Evolutionary conservation across 805 yeast species (phyloP), one percentile per base, ranked within the genome.

Genomic region (Ogataea dorogensis): DNA sequence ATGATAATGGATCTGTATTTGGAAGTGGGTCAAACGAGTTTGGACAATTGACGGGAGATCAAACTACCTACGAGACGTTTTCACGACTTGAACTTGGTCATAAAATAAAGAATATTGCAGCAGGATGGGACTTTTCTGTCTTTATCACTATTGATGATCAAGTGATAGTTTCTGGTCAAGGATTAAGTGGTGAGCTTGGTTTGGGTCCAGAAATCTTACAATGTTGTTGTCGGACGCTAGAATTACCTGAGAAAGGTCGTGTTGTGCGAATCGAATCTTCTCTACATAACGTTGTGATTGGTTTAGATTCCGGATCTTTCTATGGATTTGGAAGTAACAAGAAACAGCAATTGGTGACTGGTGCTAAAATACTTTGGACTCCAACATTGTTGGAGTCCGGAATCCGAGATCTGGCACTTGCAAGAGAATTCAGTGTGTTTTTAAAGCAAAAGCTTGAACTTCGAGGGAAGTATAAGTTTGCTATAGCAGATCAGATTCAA

Each of bases 81-180:
- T 17, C n/a, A 4, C 28, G 18, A 15, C 33, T 44, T 7, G 19
- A 28, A 11, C 18, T 31, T 9, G 38, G 38, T 2, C 61, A 52
- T 0, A 25, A 42, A 0, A 69, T 83, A 77, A 54, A 46, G 17
- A 64, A 68, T 36, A 68, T 76, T 1, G 65, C 78, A 3, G 81
- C 91, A 26, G 95, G 96, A 0, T 91, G 95, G 94, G 91, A 81
- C 42, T 85, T 67, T 49, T 68, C 83, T 0, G 59, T 83, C 0
- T 57, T 83, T 3, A 68, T 81, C 0, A 63, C 68, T 27, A 36
- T 25, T 0, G 32, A 54, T 0, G 63, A 69, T 34, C 59, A 58
- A 5, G 50, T 87, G 0, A 77, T 59, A 50, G 61, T 68, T 0
- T 63, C 77, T 43, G 96, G 96, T 0, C 22, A 42, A 5, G 96